Conservation (phyloP, 2,329 filamentous ascomycete genomes). For the Canariomyces notabilis region DNA sequence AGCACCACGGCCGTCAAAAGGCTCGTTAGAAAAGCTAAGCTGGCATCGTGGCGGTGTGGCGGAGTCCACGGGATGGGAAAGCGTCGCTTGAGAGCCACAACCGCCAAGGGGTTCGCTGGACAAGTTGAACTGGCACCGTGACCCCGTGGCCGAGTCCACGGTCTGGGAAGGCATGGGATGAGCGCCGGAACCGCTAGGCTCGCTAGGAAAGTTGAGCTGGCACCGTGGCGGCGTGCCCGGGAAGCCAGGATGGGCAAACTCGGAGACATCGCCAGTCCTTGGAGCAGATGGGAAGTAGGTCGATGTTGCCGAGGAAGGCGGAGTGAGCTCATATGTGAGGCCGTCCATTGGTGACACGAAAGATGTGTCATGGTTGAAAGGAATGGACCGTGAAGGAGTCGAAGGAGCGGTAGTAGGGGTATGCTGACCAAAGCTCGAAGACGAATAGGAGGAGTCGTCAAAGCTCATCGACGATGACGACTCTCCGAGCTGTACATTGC, state of each 20-base stretch:
- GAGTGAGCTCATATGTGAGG: slow-evolving; percentile 29
- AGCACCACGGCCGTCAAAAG: too few species aligned
- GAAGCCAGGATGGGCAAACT: slow-evolving; percentile 11
- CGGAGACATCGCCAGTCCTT: slow-evolving; percentile 7
- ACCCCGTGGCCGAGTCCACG: too few species aligned
- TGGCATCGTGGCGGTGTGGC: too few species aligned
- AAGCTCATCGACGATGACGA: slow-evolving; percentile 24
- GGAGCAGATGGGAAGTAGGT: slow-evolving; percentile 27
- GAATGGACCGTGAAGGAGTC: slow-evolving; percentile 24
- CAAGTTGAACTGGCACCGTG: too few species aligned
- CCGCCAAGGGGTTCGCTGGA: too few species aligned
- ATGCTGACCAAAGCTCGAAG: slow-evolving; percentile 29
- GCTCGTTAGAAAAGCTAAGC: too few species aligned
- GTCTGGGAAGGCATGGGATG: too few species aligned
- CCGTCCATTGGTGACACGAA: slow-evolving; percentile 26
- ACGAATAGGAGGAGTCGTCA: slow-evolving; percentile 28
- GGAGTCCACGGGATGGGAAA: too few species aligned
- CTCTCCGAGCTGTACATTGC: slow-evolving; percentile 17
- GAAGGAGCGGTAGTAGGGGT: slow-evolving; percentile 33
- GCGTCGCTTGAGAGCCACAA: too few species aligned
- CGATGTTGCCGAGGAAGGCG: slow-evolving; percentile 29
- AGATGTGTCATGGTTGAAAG: slow-evolving; percentile 25
- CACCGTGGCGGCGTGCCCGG: slow-evolving; percentile 18
- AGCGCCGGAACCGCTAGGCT: slow-evolving; percentile 4
- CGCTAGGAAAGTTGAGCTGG: slow-evolving; percentile 5